These are phyloP conservation scores for Malus sylvestris DNA, from an alignment of 306 rosid species.

Conservation along the genomic window DNA sequence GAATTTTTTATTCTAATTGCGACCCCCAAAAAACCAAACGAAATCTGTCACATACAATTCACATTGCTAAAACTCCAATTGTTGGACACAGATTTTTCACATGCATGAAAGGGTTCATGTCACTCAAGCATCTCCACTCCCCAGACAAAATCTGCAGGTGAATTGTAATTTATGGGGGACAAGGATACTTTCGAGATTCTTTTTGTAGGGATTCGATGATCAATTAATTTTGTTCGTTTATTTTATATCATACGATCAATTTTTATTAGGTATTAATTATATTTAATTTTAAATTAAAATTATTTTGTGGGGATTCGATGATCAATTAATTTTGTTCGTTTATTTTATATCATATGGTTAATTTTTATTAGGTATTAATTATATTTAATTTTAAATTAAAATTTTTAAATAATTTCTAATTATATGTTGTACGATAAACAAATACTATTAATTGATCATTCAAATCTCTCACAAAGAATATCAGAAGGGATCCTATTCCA, in stretches of 20 bases:
- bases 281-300: too few species aligned
- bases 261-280: too few species aligned
- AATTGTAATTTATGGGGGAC: neutral
- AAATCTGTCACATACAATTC: neutral
- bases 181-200: too few species aligned
- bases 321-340: too few species aligned
- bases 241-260: fast-evolving
- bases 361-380: fast-evolving
- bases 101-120: neutral
- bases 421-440: too few species aligned
- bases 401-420: too few species aligned
- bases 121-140: neutral
- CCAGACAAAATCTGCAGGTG: neutral
- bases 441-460: too few species aligned
- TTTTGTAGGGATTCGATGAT: fast-evolving
- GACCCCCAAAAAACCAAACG: neutral
- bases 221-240: too few species aligned
- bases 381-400: too few species aligned
- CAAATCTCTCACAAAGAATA: fast-evolving
- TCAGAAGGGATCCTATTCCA: too few species aligned
- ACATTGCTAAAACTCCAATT: neutral
- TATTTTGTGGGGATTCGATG: fast-evolving
- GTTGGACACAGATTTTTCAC: neutral
- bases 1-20: neutral
- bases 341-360: fast-evolving